Evolutionary conservation across 345 rosid genomes (phyloP).

Genomic region (Eutrema heterophyllum): DNA sequence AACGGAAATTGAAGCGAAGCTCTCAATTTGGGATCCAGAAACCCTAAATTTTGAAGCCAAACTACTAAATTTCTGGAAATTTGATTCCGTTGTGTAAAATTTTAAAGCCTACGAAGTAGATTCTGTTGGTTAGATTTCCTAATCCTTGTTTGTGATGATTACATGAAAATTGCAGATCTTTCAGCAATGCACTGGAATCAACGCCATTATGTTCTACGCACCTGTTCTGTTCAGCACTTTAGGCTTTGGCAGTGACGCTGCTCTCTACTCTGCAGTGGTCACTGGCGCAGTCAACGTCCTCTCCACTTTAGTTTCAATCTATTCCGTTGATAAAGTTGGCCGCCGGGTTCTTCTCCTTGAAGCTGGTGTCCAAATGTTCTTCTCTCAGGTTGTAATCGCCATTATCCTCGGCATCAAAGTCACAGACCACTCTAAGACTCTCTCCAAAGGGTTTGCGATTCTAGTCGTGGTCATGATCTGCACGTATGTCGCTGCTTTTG

Average conservation of each 20-base stretch:
- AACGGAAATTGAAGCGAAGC: background rate
- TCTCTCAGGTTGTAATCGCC: slow-evolving; percentile 71
- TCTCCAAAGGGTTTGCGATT: slow-evolving; percentile 41
- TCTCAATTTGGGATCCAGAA: background rate
- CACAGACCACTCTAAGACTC: slow-evolving; percentile 51
- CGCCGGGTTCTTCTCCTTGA: slow-evolving; percentile 76
- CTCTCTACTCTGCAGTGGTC: slow-evolving; percentile 94
- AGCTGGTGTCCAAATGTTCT: slow-evolving; percentile 93
- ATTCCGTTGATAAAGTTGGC: slow-evolving; percentile 78
- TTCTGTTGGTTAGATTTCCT: background rate
- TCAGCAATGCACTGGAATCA: slow-evolving; percentile 93
- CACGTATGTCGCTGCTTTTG: slow-evolving; percentile 79
- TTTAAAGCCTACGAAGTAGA: background rate
- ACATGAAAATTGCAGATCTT: slow-evolving; percentile 47
- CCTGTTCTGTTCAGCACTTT: slow-evolving; percentile 78
- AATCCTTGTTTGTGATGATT: background rate
- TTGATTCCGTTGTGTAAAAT: background rate
- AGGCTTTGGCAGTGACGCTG: slow-evolving; percentile 69
- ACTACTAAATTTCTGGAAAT: background rate
- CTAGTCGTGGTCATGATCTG: slow-evolving; percentile 77
- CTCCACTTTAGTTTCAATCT: slow-evolving; percentile 79
- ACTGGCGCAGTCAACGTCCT: slow-evolving; percentile 88
- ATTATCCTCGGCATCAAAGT: slow-evolving; percentile 71
- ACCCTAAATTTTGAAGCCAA: background rate
- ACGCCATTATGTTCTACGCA: slow-evolving; percentile 95